Conservation (phyloP, 2,329 filamentous ascomycete species). For the Zymoseptoria pseudotritici region DNA sequence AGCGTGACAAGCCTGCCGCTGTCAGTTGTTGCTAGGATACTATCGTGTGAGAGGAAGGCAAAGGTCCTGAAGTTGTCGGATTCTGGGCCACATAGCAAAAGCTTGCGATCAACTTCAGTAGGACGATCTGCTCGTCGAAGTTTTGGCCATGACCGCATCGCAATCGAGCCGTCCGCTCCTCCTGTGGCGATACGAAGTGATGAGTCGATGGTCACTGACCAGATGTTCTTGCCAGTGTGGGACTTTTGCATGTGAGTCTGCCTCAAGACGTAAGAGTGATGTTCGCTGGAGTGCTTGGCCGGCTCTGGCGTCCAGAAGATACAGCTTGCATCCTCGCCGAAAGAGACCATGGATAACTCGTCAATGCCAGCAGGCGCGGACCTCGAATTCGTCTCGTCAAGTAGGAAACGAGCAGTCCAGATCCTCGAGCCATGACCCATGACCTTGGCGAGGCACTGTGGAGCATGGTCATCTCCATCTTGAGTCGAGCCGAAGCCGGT, state of each 20-base stretch:
- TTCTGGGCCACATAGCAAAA: constrained; percentile 11
- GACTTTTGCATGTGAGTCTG: constrained; percentile 52
- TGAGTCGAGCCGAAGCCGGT: constrained; percentile 37
- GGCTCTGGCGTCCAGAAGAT: constrained; percentile 53
- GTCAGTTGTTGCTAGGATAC: constrained; percentile 52
- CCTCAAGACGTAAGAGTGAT: constrained; percentile 33
- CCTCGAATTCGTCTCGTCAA: background rate
- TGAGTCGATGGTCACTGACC: constrained; percentile 53
- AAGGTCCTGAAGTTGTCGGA: constrained; percentile 54
- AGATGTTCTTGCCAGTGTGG: constrained; percentile 85
- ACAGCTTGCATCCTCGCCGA: constrained; percentile 75
- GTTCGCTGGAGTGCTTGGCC: background rate
- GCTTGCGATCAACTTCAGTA: background rate
- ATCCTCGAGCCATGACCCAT: constrained; percentile 89
- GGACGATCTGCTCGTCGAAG: background rate
- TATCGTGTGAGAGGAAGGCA: constrained; percentile 49
- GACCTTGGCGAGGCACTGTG: constrained; percentile 51
- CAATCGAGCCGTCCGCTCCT: constrained; percentile 69
- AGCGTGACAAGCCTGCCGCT: constrained; percentile 49
- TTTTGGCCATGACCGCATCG: constrained; percentile 25
- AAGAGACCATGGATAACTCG: constrained; percentile 57
- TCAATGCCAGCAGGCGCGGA: background rate
- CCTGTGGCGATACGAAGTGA: constrained; percentile 53
- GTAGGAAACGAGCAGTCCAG: constrained; percentile 68
- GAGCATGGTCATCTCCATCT: constrained; percentile 35